A percentile compares a stretch with the other conserved stretches of the same genome.
phyloP scores from a whole-genome alignment of 208 protist genomes.

The Porcisia deanei region DNA sequence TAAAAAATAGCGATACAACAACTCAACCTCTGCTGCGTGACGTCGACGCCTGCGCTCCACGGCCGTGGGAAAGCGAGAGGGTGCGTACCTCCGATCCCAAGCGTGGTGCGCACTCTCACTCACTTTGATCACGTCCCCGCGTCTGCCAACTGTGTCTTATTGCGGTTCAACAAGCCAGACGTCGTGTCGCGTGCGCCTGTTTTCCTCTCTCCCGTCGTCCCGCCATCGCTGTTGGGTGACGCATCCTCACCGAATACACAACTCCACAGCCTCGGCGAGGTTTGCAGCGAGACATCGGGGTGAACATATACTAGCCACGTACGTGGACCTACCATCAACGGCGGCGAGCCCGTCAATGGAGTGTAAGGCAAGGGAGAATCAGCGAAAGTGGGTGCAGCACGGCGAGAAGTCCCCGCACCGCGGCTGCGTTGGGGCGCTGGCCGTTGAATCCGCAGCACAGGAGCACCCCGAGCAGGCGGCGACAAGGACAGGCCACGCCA shows the following conservation, averaged over 20 bases:
- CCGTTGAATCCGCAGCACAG: background rate
- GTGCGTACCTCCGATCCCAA: background rate
- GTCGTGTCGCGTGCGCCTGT: background rate
- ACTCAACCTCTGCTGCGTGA: constrained; percentile 14
- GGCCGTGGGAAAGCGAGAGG: background rate
- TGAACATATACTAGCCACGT: constrained; percentile 31
- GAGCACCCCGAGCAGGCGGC: background rate
- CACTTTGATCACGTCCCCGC: background rate
- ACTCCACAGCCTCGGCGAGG: constrained; percentile 4
- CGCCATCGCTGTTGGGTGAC: background rate
- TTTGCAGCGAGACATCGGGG: background rate
- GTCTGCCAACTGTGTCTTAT: background rate
- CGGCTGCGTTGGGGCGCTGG: background rate
- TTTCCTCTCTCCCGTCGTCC: background rate
- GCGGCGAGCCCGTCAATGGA: background rate
- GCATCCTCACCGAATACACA: background rate
- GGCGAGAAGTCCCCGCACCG: background rate
- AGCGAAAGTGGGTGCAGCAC: background rate
- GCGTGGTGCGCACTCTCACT: background rate
- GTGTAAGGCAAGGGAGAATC: background rate
- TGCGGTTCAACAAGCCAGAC: background rate
- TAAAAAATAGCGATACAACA: constrained; percentile 20
- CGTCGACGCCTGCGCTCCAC: background rate
- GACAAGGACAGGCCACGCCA: background rate
- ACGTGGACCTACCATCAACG: background rate